These are phyloP conservation scores for Brassica rapa DNA, from an alignment of 345 rosid genomes.

Conservation along the genomic window DNA sequence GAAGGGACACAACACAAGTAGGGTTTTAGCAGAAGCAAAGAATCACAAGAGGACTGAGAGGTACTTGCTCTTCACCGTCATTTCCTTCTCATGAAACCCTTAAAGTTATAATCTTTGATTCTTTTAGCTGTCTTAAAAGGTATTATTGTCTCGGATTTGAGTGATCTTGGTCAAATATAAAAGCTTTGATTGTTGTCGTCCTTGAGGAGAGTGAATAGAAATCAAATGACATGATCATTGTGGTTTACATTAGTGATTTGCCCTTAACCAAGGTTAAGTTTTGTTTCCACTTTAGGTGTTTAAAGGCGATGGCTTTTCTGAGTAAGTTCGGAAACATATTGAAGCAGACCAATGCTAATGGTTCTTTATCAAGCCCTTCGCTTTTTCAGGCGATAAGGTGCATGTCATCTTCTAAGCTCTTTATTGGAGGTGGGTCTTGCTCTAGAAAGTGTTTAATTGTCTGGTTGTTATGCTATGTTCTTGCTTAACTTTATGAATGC, in stretches of 20 bases:
- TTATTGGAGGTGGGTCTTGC: constrained; percentile 68
- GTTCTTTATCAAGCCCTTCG: constrained; percentile 59
- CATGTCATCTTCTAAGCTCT: constrained; percentile 81
- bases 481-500: constrained; percentile 17
- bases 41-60: neutral
- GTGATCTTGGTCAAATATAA: neutral
- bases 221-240: neutral
- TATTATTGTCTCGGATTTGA: neutral
- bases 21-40: neutral
- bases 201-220: neutral
- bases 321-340: constrained; percentile 70
- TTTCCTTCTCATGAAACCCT: constrained; percentile 24
- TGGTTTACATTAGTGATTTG: neutral
- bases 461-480: neutral
- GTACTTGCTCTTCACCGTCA: constrained; percentile 7
- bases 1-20: neutral
- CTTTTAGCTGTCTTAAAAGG: constrained; percentile 2
- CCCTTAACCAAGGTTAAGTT: neutral
- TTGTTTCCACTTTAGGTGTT: neutral
- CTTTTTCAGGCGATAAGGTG: constrained; percentile 68
- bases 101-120: neutral
- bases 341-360: constrained; percentile 58
- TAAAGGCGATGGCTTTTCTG: constrained; percentile 69
- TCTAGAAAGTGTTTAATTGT: neutral
- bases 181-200: constrained; percentile 11